Evolutionary conservation across 805 yeast species (phyloP), one percentile per base, ranked within the genome.

Genomic region (Saturnispora halmiae): DNA sequence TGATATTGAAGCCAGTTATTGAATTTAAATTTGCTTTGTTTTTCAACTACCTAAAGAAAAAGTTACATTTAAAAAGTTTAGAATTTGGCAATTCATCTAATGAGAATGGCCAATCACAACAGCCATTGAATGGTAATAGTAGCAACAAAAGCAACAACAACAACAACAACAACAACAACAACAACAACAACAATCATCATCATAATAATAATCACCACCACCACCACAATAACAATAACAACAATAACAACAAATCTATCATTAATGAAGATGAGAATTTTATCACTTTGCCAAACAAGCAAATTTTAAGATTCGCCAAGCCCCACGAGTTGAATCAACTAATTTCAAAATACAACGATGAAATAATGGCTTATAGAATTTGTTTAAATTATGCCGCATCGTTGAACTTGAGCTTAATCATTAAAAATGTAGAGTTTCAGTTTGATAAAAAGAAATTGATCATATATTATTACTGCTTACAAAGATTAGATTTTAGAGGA

Each of bases 341-440:
- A 31, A 71, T 74, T 44, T 68, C 70, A 14, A 82, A 82, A 54
- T 72, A 78, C 44, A 67, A 77, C 45, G 87, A 81, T 53, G 94
- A 83, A 58, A 65, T 77, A 47, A 75, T 78, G 54, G 84, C 90
- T 2, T 73, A 74, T 45, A 73, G 75, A 45, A 75, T 83, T 28
- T 79, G 87, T 38, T 64, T 70, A 42, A 64, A 75, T 40, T 63
- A 63, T 48, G 66, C 61, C 16, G 48, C 57, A 8, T 54, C 60
- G 15, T 49, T 60, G 43, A 64, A 70, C 41, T 54, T 71, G 50
- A 66, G 67, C 54, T 62, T 83, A 67, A 73, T 73, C 50, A 70
- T 83, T 37, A 66, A 82, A 47, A 82, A 78, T 55, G 81, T 85
- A 1, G 94, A 83, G 58, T 82, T 79, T 59, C 94, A 83, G 59